phyloP scores from a whole-genome alignment of 2,329 filamentous ascomycete genomes.

The Aspergillus quadrilineatus region DNA sequence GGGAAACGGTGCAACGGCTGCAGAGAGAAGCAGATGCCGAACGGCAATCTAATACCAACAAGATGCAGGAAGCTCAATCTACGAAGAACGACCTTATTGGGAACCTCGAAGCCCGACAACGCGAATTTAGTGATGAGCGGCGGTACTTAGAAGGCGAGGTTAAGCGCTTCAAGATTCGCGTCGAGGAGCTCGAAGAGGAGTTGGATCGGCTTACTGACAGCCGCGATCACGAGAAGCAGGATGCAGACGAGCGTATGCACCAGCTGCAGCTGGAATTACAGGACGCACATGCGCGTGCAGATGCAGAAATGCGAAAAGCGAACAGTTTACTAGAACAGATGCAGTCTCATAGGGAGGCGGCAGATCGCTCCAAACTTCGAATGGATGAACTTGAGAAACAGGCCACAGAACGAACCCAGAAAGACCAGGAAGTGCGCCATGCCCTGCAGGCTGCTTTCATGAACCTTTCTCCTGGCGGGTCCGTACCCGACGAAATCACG shows the following conservation, averaged over 20 bases:
- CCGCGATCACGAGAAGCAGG: constrained; percentile 75
- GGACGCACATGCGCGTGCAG: constrained; percentile 51
- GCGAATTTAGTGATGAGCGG: constrained; percentile 82
- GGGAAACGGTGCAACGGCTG: constrained; percentile 63
- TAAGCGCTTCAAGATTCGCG: constrained; percentile 68
- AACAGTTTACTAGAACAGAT: constrained; percentile 57
- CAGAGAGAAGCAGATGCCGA: constrained; percentile 67
- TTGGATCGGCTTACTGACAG: constrained; percentile 81
- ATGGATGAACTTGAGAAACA: constrained; percentile 53
- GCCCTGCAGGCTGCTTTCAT: constrained; percentile 60
- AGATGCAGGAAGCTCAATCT: constrained; percentile 79
- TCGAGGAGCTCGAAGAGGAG: constrained; percentile 90
- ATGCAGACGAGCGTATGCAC: constrained; percentile 66
- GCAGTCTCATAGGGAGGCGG: constrained; percentile 55
- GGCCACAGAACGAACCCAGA: constrained; percentile 53
- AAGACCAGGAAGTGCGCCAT: constrained; percentile 52
- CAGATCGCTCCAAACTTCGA: constrained; percentile 32
- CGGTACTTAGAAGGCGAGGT: constrained; percentile 80
- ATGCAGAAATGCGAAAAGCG: constrained; percentile 43
- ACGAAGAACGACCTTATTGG: constrained; percentile 92
- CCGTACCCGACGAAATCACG: constrained; percentile 56
- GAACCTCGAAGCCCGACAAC: constrained; percentile 90
- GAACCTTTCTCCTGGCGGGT: constrained; percentile 56
- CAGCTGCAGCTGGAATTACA: constrained; percentile 71
- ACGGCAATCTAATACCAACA: constrained; percentile 61